phyloP scores from a whole-genome alignment of 768 basidiomycete species.

The Leccinum olivaceopallidum region DNA sequence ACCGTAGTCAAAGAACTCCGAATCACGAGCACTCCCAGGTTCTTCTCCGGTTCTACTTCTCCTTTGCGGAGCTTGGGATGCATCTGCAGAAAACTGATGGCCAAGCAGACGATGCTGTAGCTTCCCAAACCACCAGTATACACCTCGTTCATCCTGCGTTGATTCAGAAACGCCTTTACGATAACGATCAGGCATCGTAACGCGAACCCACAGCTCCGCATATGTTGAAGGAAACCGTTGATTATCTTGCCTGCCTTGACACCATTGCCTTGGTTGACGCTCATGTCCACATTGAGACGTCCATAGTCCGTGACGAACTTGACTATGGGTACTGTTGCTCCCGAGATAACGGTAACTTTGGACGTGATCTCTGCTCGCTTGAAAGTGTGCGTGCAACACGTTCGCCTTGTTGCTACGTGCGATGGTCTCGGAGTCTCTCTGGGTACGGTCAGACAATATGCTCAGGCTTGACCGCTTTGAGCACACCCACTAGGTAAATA shows the following conservation, averaged over 20 bases:
- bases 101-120: constrained; percentile 92
- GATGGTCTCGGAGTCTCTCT: constrained; percentile 86
- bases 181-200: constrained; percentile 84
- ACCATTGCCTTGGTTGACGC: constrained; percentile 88
- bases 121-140: constrained; percentile 93
- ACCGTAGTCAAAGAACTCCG: constrained; percentile 97
- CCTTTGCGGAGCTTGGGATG: constrained; percentile 91
- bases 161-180: constrained; percentile 86
- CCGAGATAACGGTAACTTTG: constrained; percentile 85
- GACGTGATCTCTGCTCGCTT: constrained; percentile 73
- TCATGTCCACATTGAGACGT: constrained; percentile 88
- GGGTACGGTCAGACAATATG: constrained; percentile 16
- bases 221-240: constrained; percentile 71
- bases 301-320: constrained; percentile 88
- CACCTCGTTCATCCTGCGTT: constrained; percentile 97
- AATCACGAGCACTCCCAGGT: constrained; percentile 90
- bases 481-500: constrained; percentile 88
- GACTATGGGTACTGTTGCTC: constrained; percentile 95
- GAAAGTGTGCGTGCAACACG: constrained; percentile 74
- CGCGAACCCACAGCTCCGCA: constrained; percentile 58
- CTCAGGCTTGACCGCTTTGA: background rate
- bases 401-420: constrained; percentile 65
- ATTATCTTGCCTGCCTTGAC: constrained; percentile 77
- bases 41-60: constrained; percentile 82
- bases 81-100: constrained; percentile 94